These are phyloP conservation scores for Ceratocystis huliohia DNA, from an alignment of 2,329 filamentous ascomycete species.

Conservation along the genomic window DNA sequence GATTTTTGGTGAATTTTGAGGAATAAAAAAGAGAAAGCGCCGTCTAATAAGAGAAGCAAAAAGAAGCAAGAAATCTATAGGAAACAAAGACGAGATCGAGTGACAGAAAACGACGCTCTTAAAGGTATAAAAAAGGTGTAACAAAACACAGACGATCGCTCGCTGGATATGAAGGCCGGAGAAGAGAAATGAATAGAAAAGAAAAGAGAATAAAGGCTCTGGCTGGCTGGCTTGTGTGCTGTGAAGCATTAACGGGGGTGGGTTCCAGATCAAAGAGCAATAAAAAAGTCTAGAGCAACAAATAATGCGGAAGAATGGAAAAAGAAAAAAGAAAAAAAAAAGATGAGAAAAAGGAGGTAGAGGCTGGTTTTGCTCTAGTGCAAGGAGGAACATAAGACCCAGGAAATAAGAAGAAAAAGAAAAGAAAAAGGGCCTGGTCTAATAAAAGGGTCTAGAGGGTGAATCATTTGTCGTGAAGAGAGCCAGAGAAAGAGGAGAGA, in stretches of 20 bases:
- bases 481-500: too few relatives aligned
- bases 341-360: neutral
- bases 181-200: neutral
- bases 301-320: constrained; percentile 2
- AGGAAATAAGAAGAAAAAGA: neutral
- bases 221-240: constrained; percentile 1
- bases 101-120: neutral
- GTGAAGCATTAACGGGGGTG: neutral
- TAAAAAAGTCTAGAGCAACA: constrained; percentile 11
- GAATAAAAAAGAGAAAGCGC: neutral
- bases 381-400: neutral
- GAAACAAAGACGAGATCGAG: neutral
- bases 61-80: neutral
- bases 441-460: neutral
- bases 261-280: constrained; percentile 6
- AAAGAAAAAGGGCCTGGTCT: neutral
- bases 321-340: neutral
- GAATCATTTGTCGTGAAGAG: too few relatives aligned
- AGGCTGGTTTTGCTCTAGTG: neutral
- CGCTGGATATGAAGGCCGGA: constrained; percentile 10
- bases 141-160: constrained; percentile 12
- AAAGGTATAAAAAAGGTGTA: constrained; percentile 14
- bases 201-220: constrained; percentile 7
- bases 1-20: neutral
- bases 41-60: constrained; percentile 12